These are phyloP conservation scores for Jacaranda mimosifolia DNA, from an alignment of 257 asterid species.

Conservation along the genomic window DNA sequence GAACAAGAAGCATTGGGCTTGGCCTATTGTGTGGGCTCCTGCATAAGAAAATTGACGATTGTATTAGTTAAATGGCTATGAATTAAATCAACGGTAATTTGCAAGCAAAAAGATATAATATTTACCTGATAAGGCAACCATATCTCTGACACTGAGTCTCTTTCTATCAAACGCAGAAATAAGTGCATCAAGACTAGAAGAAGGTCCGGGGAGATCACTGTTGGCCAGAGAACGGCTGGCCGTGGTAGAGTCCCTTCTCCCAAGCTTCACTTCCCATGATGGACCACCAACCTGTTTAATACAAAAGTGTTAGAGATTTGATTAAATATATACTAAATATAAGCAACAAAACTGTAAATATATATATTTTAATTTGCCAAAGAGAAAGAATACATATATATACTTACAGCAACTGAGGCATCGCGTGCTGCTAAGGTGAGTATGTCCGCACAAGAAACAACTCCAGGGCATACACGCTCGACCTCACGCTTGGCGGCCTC, in stretches of 20 bases:
- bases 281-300: constrained; percentile 56
- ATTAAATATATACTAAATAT: no score
- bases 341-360: background rate
- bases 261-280: constrained; percentile 47
- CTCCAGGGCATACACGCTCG: constrained; percentile 52
- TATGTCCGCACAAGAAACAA: constrained; percentile 60
- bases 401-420: constrained; percentile 50
- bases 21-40: constrained; percentile 57
- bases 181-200: constrained; percentile 31
- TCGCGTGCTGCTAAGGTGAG: constrained; percentile 57
- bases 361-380: background rate
- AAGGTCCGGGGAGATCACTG: constrained; percentile 43
- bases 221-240: constrained; percentile 45
- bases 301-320: background rate
- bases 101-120: background rate
- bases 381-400: background rate
- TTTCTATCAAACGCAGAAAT: constrained; percentile 32
- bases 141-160: constrained; percentile 45
- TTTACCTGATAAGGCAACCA: constrained; percentile 59
- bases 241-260: constrained; percentile 56
- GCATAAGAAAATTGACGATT: no score
- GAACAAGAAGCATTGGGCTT: constrained; percentile 43
- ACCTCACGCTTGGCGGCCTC: constrained; percentile 50
- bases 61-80: no score
- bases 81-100: no score